A percentile compares a stretch with the other conserved stretches of the same genome.
Evolutionary conservation across 495 filamentous ascomycete genomes (phyloP).

Genomic region (Acidiella bohemica): DNA sequence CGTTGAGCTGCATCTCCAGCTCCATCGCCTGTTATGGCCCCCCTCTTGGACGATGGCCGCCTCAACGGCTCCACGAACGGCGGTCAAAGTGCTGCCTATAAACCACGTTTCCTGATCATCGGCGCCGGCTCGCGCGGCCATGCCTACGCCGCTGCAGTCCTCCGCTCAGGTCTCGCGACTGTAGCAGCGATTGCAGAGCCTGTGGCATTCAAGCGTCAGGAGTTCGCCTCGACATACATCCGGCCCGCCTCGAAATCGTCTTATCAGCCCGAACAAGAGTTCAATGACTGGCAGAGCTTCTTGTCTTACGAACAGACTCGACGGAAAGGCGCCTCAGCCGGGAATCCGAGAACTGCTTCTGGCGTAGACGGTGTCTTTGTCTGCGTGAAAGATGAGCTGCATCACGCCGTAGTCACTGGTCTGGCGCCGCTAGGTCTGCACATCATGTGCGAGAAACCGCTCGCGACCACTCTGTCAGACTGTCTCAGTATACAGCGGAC

Average conservation of each 20-base stretch:
- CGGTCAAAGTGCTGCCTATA: neutral
- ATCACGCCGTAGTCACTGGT: constrained; percentile 60
- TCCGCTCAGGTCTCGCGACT: constrained; percentile 40
- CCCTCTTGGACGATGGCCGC: constrained; percentile 1
- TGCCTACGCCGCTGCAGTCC: constrained; percentile 56
- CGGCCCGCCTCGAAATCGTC: constrained; percentile 33
- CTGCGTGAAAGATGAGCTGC: constrained; percentile 78
- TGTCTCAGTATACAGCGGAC: constrained; percentile 60
- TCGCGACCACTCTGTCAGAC: constrained; percentile 63
- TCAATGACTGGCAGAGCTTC: constrained; percentile 62
- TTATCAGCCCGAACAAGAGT: constrained; percentile 44
- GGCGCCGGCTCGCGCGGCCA: constrained; percentile 77
- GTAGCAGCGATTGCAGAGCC: constrained; percentile 76
- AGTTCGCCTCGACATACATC: constrained; percentile 54
- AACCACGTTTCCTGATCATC: constrained; percentile 39
- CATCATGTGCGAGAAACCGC: constrained; percentile 89
- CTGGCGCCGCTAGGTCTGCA: constrained; percentile 59
- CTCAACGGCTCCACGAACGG: neutral
- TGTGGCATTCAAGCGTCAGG: constrained; percentile 55
- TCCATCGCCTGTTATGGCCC: constrained; percentile 5
- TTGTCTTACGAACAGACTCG: constrained; percentile 47
- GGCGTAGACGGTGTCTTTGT: constrained; percentile 69
- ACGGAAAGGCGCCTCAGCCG: constrained; percentile 26
- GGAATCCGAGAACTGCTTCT: neutral
- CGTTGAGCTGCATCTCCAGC: neutral